Evolutionary conservation across 163 green algal species (phyloP), one percentile per base, ranked within the genome.

Genomic region (Coccomyxa subellipsoidea): DNA sequence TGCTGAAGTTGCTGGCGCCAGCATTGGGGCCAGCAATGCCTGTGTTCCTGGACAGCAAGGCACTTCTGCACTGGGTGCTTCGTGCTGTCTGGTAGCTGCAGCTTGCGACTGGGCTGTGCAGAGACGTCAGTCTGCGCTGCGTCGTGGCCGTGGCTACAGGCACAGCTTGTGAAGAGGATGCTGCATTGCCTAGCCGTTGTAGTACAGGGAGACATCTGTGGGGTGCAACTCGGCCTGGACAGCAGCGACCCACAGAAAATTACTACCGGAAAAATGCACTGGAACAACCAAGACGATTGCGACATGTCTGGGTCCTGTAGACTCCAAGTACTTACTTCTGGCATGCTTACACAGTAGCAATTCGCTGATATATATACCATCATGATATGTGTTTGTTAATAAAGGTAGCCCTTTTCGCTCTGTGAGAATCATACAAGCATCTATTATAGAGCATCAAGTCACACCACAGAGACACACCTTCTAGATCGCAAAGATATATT

Each of bases 191-290:
- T 59, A 73, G 27, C 10, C 66, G 70, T 34, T 47, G 70, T 1
- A 77, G 32, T 7, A 77, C 70, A n/a, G 70, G 70, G 29, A 77
- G 70, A 77, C 21, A 77, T 77, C 70, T 77, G 31, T 77, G 70
- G 27, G 34, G 70, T 40, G 70, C 70, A 3, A 77, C 2, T 38
- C 70, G 70, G 23, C 70, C 70, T 77, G 70, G 31, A 39, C 70
- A 73, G 66, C 1, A 73, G 10, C 8, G 32, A 73, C 6, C 0
- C 66, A 36, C 66, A 73, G 2, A 5, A 73, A 27, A 36, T 36
- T 34, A 5, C 0, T 73, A 35, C 8, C 21, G 27, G 1, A 8
- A 73, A 73, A 8, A 35, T 72, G 66, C 27, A 27, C 4, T 73
- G 66, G 21, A 73, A 73, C n/a, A n/a, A n/a, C n/a, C n/a, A n/a